Percentiles rank a stretch among this genome's conserved stretches.
Conservation (phyloP, 139 green algal species). For the Chlamydomonas incerta region DNA sequence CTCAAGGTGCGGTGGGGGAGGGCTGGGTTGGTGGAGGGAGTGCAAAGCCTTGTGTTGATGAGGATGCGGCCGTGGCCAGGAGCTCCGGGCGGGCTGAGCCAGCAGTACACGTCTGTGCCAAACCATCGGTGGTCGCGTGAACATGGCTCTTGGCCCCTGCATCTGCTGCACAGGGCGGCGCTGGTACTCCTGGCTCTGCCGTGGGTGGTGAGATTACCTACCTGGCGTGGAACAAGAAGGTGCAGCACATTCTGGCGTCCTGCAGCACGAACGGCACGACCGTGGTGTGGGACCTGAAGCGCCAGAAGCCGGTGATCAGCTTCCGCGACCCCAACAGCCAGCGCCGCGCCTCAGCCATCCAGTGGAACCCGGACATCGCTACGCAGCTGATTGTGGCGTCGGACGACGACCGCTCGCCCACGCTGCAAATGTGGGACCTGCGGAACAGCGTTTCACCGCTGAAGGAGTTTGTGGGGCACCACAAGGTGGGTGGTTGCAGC, state of each 20-base stretch:
- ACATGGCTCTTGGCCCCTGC: too few species aligned
- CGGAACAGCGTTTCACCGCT: constrained; percentile 90
- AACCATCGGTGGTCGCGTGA: too few species aligned
- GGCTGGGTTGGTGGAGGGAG: background rate
- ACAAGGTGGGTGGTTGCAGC: too few species aligned
- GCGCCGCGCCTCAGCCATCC: constrained; percentile 75
- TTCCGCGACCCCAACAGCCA: constrained; percentile 81
- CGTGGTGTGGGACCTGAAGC: constrained; percentile 97
- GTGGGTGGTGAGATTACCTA: constrained; percentile 81
- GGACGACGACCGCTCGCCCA: constrained; percentile 92
- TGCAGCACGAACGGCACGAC: constrained; percentile 74
- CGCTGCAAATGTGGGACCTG: constrained; percentile 96
- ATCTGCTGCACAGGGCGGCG: constrained; percentile 45
- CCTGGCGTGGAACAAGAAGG: constrained; percentile 95
- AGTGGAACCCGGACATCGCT: constrained; percentile 94
- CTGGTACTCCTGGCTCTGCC: constrained; percentile 20
- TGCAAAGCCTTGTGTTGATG: too few species aligned
- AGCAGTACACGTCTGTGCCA: too few species aligned
- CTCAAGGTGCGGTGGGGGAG: constrained; percentile 48
- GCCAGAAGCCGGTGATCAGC: constrained; percentile 92
- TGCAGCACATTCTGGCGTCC: constrained; percentile 96
- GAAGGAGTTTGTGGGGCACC: constrained; percentile 90
- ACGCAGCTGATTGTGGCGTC: constrained; percentile 96
- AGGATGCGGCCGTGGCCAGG: too few species aligned
- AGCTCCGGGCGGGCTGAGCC: too few species aligned